Percentiles rank a stretch among this genome's conserved stretches.
phyloP scores from a whole-genome alignment of 2,329 filamentous ascomycete species.

The Aspergillus brunneoviolaceus region DNA sequence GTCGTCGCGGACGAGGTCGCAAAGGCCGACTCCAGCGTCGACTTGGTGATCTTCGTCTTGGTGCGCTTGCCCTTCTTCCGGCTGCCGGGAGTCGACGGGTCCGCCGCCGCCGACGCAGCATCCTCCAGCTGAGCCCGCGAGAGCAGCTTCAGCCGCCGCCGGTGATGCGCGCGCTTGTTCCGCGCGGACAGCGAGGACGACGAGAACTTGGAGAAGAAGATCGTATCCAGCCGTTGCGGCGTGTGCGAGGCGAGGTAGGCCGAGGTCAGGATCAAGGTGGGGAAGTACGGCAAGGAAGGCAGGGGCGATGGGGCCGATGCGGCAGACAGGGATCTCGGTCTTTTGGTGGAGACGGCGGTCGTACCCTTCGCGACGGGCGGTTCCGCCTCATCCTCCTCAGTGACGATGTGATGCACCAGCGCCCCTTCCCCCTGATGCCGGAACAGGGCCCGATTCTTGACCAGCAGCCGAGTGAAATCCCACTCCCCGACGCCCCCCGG shows the following conservation, averaged over 20 bases:
- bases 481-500: conserved; percentile 55
- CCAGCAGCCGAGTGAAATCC: conserved; percentile 81
- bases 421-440: conserved; percentile 47
- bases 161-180: conserved; percentile 46
- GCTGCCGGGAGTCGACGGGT: conserved; percentile 29
- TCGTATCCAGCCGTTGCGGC: conserved; percentile 48
- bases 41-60: conserved; percentile 43
- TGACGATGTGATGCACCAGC: conserved; percentile 43
- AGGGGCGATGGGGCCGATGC: conserved; percentile 32
- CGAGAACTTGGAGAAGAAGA: conserved; percentile 52
- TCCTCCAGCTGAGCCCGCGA: conserved; percentile 41
- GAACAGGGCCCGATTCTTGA: conserved; percentile 48
- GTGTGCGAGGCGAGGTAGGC: conserved; percentile 50
- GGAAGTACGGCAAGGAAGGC: conserved; percentile 45
- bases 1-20: conserved; percentile 40
- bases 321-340: conserved; percentile 20
- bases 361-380: neutral
- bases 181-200: conserved; percentile 43
- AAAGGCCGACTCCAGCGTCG: conserved; percentile 41
- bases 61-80: conserved; percentile 35
- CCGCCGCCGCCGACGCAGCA: conserved; percentile 22
- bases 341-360: neutral
- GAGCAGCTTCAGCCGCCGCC: conserved; percentile 42
- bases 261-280: conserved; percentile 48
- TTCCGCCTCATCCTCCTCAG: conserved; percentile 25